Conservation (phyloP, 2,329 filamentous ascomycete species). For the Pyrenophora seminiperda region DNA sequence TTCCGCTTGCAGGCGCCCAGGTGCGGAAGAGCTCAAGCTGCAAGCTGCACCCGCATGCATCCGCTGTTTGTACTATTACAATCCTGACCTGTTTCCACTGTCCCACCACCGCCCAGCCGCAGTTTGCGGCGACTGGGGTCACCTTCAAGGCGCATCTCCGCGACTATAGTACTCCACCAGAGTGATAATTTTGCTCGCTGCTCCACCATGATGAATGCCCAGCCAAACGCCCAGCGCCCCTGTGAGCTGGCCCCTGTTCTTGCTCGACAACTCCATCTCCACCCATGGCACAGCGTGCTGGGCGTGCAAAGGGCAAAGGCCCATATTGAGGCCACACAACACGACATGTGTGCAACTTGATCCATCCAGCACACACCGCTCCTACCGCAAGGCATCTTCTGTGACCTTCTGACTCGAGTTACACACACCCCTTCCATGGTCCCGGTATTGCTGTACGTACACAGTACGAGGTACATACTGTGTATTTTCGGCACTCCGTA, state of each 20-base stretch:
- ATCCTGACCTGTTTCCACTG: slow-evolving; percentile 8
- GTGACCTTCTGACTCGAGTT: neutral
- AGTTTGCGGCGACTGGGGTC: slow-evolving; percentile 14
- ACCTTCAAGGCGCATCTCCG: slow-evolving; percentile 8
- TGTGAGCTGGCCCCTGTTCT: slow-evolving; percentile 17
- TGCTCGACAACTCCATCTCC: slow-evolving; percentile 11
- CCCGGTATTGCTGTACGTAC: slow-evolving; percentile 28
- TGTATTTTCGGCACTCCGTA: slow-evolving; percentile 11
- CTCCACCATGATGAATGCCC: slow-evolving; percentile 32
- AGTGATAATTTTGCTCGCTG: slow-evolving; percentile 21
- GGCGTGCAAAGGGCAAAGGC: slow-evolving; percentile 3
- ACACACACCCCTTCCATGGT: slow-evolving; percentile 21
- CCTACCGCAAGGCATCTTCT: slow-evolving; percentile 17
- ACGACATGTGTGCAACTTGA: slow-evolving; percentile 36
- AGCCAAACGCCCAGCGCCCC: slow-evolving; percentile 19
- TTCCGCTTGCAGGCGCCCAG: no score
- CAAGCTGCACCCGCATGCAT: slow-evolving; percentile 1
- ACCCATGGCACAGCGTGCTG: slow-evolving; percentile 26
- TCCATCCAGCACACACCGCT: slow-evolving; percentile 40
- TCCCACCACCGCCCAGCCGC: slow-evolving; percentile 18
- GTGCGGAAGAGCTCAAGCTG: no score
- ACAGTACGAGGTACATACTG: no score
- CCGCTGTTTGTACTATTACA: slow-evolving; percentile 17
- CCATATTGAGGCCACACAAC: slow-evolving; percentile 38
- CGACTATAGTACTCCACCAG: slow-evolving; percentile 12